Evolutionary conservation across 768 basidiomycete genomes (phyloP).

Genomic region (Tulasnella calospora): DNA sequence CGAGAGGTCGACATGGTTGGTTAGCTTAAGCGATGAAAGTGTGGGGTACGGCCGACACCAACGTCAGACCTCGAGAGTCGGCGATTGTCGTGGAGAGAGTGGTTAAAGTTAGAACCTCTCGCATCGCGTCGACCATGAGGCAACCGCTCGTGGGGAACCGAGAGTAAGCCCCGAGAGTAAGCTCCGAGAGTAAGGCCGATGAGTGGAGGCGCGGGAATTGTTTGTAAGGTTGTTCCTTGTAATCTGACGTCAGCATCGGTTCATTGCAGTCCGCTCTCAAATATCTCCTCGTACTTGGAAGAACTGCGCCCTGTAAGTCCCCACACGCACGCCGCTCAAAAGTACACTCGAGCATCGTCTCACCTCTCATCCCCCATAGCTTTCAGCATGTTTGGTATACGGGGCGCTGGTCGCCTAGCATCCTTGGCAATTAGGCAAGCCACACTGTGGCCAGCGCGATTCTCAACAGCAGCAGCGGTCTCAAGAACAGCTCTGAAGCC

Average conservation of each 20-base stretch:
- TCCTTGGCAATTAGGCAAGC: background rate
- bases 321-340: background rate
- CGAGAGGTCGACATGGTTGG: background rate
- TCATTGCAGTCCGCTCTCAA: background rate
- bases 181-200: background rate
- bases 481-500: background rate
- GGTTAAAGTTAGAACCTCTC: background rate
- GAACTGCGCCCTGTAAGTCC: background rate
- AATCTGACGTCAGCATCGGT: background rate
- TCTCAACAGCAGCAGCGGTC: background rate
- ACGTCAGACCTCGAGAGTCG: background rate
- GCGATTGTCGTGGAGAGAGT: background rate
- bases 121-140: background rate
- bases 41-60: background rate
- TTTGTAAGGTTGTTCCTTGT: background rate
- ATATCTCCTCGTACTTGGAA: background rate
- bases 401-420: background rate
- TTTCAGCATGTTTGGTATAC: background rate
- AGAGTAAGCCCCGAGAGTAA: background rate
- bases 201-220: background rate
- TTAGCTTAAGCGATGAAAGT: background rate
- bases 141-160: background rate
- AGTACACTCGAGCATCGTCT: background rate
- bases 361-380: background rate
- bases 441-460: background rate